These are phyloP conservation scores for Apiospora rasikravindrae DNA, from an alignment of 2,329 filamentous ascomycete species.

Conservation along the genomic window DNA sequence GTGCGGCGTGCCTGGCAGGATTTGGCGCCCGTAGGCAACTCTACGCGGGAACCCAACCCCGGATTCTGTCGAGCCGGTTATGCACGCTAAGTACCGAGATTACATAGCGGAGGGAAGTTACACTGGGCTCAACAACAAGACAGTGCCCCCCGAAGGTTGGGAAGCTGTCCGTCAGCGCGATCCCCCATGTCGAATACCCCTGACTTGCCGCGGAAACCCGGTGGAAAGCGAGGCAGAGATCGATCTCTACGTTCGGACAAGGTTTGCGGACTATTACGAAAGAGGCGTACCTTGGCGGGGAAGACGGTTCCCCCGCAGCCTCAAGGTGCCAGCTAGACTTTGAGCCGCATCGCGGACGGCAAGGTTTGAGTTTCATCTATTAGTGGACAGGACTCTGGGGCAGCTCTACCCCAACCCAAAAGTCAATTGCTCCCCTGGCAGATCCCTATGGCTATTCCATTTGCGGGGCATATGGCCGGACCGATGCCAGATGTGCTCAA, in stretches of 20 bases:
- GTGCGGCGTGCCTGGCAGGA: slow-evolving; percentile 4
- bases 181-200: background rate
- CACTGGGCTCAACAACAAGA: background rate
- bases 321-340: background rate
- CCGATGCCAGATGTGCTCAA: background rate
- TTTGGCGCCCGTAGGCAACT: background rate
- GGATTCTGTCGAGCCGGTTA: background rate
- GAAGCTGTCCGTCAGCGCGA: background rate
- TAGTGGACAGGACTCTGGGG: background rate
- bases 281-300: slow-evolving; percentile 9
- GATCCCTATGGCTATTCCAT: background rate
- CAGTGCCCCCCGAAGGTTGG: background rate
- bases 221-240: slow-evolving; percentile 3
- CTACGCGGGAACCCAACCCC: background rate
- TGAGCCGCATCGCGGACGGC: slow-evolving; percentile 3
- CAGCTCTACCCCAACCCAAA: background rate
- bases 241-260: background rate
- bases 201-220: background rate
- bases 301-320: background rate
- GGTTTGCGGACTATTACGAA: background rate
- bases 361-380: background rate
- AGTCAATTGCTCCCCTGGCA: slow-evolving; percentile 1
- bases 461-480: background rate
- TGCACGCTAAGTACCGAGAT: background rate
- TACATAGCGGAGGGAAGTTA: background rate